Evolutionary conservation across 176 grass and related monocot species (phyloP), one percentile per base, ranked within the genome.

Genomic region (Stipa capillata): DNA sequence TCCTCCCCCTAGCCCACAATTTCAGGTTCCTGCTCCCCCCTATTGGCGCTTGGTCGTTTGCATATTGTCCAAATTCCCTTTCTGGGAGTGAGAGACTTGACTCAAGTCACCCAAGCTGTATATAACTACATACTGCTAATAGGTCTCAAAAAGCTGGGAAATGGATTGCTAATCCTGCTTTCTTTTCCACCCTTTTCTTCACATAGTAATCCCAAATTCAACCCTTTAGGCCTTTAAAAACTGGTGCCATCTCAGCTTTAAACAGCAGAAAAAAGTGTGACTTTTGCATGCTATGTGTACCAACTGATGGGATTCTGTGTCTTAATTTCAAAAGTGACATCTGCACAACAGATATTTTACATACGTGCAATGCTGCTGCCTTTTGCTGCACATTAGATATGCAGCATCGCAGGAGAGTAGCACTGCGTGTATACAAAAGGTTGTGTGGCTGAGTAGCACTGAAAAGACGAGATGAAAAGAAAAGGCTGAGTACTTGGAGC

Each of bases 191-290:
- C 43, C 21, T 88, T 89, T 85, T 54, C 61, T 79, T 77, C 48
- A 72, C 77, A 51, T 76, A 74, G 54, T 79, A 42, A 81, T 86
- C 91, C 77, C 82, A 82, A 88, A 91, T 90, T 94, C 85, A 88
- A 91, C 85, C 54, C 82, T 88, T 85, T 83, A 74, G 29, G 64
- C 34, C 65, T 90, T 85, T 78, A 74, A 82, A 69, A 69, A 85
- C 62, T 25, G 28, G 70, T 76, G 75, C 28, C 81, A 74, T 70
- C 24, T 31, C 81, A 56, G 48, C 85, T 93, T 84, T 88, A 77
- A 86, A 88, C 82, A 86, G 51, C 47, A 77, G 54, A 49, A 66
- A 71, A 42, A 63, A 20, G 45, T 75, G 25, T n/a, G n/a, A n/a
- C n/a, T n/a, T n/a, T 69, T 83, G 67, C 67, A 70, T 70, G 65